Conservation (phyloP, 768 basidiomycete genomes). For the Tricholoma furcatifolium region DNA sequence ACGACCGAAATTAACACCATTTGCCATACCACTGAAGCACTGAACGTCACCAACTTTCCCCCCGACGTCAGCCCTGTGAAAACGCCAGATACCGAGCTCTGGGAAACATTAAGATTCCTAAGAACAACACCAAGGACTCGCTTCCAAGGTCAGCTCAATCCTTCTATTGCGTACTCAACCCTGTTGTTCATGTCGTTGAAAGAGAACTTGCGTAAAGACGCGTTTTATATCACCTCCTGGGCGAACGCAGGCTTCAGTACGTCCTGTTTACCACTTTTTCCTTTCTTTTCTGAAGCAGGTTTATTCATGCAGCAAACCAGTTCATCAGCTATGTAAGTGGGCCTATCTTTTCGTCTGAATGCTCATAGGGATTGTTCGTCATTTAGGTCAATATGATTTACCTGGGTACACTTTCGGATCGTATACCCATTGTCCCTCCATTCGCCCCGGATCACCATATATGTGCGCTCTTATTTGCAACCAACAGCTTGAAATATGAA, state of each 20-base stretch:
- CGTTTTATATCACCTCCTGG: constrained; percentile 56
- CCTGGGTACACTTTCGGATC: constrained; percentile 40
- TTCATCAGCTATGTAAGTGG: constrained; percentile 32
- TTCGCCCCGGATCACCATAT: constrained; percentile 43
- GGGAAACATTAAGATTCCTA: constrained; percentile 14
- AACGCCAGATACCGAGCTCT: constrained; percentile 1
- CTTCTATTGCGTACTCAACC: neutral
- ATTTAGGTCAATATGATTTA: constrained; percentile 47
- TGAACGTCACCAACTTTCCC: neutral
- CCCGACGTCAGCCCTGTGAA: neutral
- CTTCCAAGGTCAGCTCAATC: constrained; percentile 11
- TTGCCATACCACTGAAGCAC: neutral
- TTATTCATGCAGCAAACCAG: constrained; percentile 32
- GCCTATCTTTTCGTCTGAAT: neutral
- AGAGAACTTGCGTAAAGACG: constrained; percentile 50
- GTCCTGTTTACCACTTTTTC: constrained; percentile 13
- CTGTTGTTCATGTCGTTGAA: neutral
- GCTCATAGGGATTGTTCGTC: neutral
- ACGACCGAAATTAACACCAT: neutral
- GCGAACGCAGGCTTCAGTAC: constrained; percentile 54
- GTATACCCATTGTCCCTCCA: constrained; percentile 47
- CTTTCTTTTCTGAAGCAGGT: neutral
- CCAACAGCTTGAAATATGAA: neutral
- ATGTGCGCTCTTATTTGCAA: constrained; percentile 20
- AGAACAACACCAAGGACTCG: constrained; percentile 9